Base-by-base conservation (phyloP, 306 rosid genomes). In the Ormosia semicastrata region DNA sequence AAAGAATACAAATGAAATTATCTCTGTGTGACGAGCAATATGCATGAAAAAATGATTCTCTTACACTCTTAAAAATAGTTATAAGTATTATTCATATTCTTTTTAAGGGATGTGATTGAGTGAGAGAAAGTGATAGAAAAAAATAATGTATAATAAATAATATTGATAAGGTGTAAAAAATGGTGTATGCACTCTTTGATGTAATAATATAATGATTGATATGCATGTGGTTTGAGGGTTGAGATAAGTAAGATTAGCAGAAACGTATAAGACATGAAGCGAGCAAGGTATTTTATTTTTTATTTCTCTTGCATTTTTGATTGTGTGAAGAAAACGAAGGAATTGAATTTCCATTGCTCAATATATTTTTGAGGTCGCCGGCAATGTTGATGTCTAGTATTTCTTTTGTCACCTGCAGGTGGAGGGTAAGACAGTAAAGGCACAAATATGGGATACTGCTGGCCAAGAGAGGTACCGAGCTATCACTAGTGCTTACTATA, bases 381-480 rank as follows among this genome's bases (percentile, higher is more conserved):
- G 41, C 10, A 33, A 15, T 10, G 11, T 41, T 12, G 30, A n/a
- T 33, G 46, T 40, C 53, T 53, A 17, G 53, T 1, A 39, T 33
- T 76, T 32, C 8, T 62, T 2, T 12, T 74, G 52, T 7, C 30
- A 3, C 3, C 43, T 82, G 73, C 83, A 93, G 97, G 90, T 93
- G 63, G 95, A 93, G 81, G 95, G 97, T 49, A 91, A 93, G 87
- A 93, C 97, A 0, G 88, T 89, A 11, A 93, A 93, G 83, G 97
- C 97, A 71, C 97, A 93, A 84, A 93, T 93, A 91, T 93, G 97
- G 97, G 97, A 93, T 81, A 93, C 97, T 2, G 95, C 97, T 0
- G 97, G 97, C 2, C 97, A 93, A 83, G 97, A 93, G 77, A 90
- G 97, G 84, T 92, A 92, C 85, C 71, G 95, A 80, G 95, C 97